Evolutionary conservation across 129 eudicot species (phyloP).

Genomic region (Centaurea solstitialis): DNA sequence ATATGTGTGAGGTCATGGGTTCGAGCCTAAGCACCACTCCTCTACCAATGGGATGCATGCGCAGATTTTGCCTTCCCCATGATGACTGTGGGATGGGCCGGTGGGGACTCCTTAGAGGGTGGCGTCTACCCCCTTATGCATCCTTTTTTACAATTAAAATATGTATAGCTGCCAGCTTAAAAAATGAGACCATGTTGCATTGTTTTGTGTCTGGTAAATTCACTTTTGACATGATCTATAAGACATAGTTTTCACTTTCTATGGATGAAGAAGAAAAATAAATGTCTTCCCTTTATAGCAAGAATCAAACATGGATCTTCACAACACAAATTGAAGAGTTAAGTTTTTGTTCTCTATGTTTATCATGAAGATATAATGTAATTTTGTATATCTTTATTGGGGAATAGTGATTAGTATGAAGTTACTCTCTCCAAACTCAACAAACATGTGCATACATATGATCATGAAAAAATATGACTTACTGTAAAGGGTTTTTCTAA

Average conservation of each 20-base stretch:
- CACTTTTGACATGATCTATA: neutral
- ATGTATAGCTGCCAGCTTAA: neutral
- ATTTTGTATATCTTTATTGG: neutral
- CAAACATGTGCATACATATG: neutral
- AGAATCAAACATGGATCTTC: neutral
- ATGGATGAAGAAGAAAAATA: neutral
- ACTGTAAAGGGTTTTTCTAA: conserved; percentile 84
- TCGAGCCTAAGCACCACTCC: too few species aligned
- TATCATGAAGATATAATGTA: conserved; percentile 3
- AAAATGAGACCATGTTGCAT: neutral
- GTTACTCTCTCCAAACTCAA: neutral
- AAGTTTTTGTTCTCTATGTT: neutral
- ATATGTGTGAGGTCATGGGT: too few species aligned
- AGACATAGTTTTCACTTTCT: neutral
- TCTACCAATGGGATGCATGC: too few species aligned
- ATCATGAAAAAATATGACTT: conserved; percentile 15
- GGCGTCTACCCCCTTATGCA: too few species aligned
- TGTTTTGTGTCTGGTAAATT: neutral
- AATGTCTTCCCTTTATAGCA: neutral
- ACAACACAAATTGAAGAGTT: neutral
- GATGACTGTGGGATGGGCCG: too few species aligned
- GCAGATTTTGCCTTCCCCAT: too few species aligned
- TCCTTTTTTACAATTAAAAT: too few species aligned
- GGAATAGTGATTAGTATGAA: neutral
- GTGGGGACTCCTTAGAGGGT: too few species aligned